These are phyloP conservation scores for Penicillium paradoxum DNA, from an alignment of 495 filamentous ascomycete genomes.

Conservation along the genomic window DNA sequence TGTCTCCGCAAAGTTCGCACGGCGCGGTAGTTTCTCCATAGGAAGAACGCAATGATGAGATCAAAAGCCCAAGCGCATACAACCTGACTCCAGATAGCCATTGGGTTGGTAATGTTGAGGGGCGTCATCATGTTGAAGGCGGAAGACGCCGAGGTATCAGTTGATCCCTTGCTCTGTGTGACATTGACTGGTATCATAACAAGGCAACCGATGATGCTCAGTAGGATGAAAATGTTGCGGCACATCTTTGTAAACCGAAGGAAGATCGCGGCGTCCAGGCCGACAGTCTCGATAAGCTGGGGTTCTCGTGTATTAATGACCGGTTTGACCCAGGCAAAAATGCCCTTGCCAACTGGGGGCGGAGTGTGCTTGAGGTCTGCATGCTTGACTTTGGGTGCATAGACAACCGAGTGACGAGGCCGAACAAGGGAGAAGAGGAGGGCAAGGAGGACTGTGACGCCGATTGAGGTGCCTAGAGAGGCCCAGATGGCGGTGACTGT, in stretches of 20 bases:
- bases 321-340: slow-evolving; percentile 80
- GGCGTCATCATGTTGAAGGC: slow-evolving; percentile 53
- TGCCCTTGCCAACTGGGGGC: slow-evolving; percentile 80
- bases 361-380: slow-evolving; percentile 88
- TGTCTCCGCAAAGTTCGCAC: slow-evolving; percentile 63
- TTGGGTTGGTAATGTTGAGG: slow-evolving; percentile 34
- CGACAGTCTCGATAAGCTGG: slow-evolving; percentile 69
- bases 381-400: slow-evolving; percentile 91
- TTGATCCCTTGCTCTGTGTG: slow-evolving; percentile 40
- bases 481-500: slow-evolving; percentile 64
- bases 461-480: slow-evolving; percentile 78
- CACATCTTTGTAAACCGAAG: slow-evolving; percentile 87
- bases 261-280: slow-evolving; percentile 88
- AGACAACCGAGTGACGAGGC: slow-evolving; percentile 84
- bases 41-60: slow-evolving; percentile 66
- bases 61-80: slow-evolving; percentile 75
- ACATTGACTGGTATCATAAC: slow-evolving; percentile 85
- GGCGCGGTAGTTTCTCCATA: slow-evolving; percentile 85
- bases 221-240: slow-evolving; percentile 74
- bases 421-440: slow-evolving; percentile 82
- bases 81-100: slow-evolving; percentile 73
- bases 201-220: slow-evolving; percentile 68
- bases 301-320: slow-evolving; percentile 70
- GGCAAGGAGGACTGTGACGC: slow-evolving; percentile 63
- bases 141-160: slow-evolving; percentile 18